These are phyloP conservation scores for Spiraea crenata DNA, from an alignment of 331 rosid species.

Conservation along the genomic window DNA sequence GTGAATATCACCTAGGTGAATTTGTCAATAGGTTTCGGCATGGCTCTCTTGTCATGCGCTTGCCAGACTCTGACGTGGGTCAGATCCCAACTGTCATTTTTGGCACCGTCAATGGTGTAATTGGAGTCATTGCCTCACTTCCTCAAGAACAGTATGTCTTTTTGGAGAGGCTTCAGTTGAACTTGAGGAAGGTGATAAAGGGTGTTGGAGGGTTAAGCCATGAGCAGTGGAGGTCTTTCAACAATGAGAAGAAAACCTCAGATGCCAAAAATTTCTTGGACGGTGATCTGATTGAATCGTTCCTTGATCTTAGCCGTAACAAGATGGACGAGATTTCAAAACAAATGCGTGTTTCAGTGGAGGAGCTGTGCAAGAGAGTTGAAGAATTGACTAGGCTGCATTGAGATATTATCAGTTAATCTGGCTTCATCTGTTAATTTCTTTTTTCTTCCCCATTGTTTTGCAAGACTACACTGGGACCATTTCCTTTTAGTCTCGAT, in stretches of 20 bases:
- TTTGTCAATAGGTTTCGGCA: constrained; percentile 72
- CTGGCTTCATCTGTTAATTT: constrained; percentile 12
- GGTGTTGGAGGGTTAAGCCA: constrained; percentile 93
- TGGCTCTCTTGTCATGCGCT: constrained; percentile 92
- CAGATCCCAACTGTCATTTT: constrained; percentile 88
- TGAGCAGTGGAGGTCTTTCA: constrained; percentile 94
- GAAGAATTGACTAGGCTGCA: constrained; percentile 92
- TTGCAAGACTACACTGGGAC: not conserved
- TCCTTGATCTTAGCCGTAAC: constrained; percentile 75
- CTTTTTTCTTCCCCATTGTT: constrained; percentile 1
- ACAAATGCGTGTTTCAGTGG: constrained; percentile 66
- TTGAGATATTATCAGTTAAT: constrained; percentile 20
- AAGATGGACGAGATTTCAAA: constrained; percentile 88
- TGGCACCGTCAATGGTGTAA: constrained; percentile 81
- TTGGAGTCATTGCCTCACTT: constrained; percentile 92
- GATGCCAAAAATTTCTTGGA: constrained; percentile 81
- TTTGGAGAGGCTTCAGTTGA: constrained; percentile 78
- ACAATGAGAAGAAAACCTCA: constrained; percentile 75
- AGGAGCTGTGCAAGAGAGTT: constrained; percentile 89
- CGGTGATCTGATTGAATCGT: constrained; percentile 88
- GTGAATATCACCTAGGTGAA: constrained; percentile 96
- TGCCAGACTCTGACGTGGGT: constrained; percentile 87
- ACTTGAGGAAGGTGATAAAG: constrained; percentile 78
- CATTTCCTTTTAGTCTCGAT: not conserved
- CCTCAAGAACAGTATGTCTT: constrained; percentile 74